phyloP scores from a whole-genome alignment of 2,329 filamentous ascomycete genomes.

The Fusarium sp. region DNA sequence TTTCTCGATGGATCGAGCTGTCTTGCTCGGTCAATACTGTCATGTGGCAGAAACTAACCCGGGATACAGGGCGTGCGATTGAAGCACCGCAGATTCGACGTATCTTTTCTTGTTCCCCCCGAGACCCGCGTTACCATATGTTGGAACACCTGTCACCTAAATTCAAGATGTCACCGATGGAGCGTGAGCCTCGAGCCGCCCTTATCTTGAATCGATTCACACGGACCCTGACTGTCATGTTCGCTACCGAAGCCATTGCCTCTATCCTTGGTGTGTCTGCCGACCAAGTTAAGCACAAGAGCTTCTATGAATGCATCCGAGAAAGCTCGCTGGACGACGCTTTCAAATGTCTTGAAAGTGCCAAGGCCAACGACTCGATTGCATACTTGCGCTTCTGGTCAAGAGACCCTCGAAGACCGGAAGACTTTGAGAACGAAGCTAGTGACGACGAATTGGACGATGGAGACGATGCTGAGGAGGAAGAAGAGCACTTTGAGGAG shows the following conservation, averaged over 20 bases:
- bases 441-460: constrained; percentile 48
- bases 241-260: constrained; percentile 80
- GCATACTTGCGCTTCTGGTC: constrained; percentile 90
- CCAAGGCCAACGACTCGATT: constrained; percentile 91
- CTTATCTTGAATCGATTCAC: constrained; percentile 90
- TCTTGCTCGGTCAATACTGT: neutral
- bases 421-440: constrained; percentile 58
- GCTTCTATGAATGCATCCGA: constrained; percentile 89
- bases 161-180: constrained; percentile 72
- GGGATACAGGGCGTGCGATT: constrained; percentile 72
- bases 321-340: constrained; percentile 81
- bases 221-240: constrained; percentile 84
- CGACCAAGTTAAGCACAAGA: constrained; percentile 76
- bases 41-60: constrained; percentile 16
- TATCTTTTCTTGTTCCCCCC: constrained; percentile 82
- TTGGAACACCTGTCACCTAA: constrained; percentile 85
- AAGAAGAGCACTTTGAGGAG: constrained; percentile 1
- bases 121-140: constrained; percentile 91
- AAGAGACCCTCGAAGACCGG: constrained; percentile 74
- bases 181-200: constrained; percentile 83
- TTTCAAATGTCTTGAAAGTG: constrained; percentile 81
- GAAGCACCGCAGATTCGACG: constrained; percentile 83
- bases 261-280: constrained; percentile 80
- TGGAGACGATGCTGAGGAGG: constrained; percentile 8
- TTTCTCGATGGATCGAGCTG: constrained; percentile 28